Conservation (phyloP, 495 filamentous ascomycete genomes). For the Haplographium delicatum region DNA sequence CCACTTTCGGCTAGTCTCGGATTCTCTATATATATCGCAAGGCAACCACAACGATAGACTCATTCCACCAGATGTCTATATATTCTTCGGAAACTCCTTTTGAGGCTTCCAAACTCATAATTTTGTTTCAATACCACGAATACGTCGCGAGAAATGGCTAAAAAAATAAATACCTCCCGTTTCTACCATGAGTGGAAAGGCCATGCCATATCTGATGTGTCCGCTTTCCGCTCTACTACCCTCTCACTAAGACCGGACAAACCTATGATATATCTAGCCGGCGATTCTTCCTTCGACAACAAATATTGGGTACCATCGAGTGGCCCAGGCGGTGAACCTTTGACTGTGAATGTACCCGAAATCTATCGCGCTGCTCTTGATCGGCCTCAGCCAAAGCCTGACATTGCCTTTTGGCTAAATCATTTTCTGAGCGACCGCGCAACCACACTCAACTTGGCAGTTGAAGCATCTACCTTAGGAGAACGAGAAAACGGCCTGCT, state of each 20-base stretch:
- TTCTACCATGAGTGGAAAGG: slow-evolving; percentile 14
- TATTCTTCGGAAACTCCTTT: background rate
- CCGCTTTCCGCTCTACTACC: slow-evolving; percentile 7
- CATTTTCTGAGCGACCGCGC: slow-evolving; percentile 10
- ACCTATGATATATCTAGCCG: slow-evolving; percentile 14
- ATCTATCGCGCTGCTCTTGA: slow-evolving; percentile 12
- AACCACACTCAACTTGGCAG: slow-evolving; percentile 11
- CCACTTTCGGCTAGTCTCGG: background rate
- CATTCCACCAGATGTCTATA: background rate
- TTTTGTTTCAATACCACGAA: background rate
- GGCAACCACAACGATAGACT: background rate
- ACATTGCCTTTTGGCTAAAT: slow-evolving; percentile 15
- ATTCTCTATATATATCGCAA: background rate
- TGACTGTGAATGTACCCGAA: slow-evolving; percentile 6
- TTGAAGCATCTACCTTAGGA: slow-evolving; percentile 7
- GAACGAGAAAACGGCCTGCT: slow-evolving; percentile 2
- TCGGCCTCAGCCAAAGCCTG: slow-evolving; percentile 7
- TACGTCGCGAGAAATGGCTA: background rate
- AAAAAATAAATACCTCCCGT: slow-evolving; percentile 13
- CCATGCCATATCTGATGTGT: slow-evolving; percentile 5
- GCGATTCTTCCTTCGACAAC: slow-evolving; percentile 15
- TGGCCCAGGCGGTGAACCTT: slow-evolving; percentile 8
- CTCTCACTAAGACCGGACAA: slow-evolving; percentile 3
- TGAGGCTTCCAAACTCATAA: background rate
- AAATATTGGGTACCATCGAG: slow-evolving; percentile 16